phyloP scores from a whole-genome alignment of 257 asterid genomes.

The Verbascum thapsus region DNA sequence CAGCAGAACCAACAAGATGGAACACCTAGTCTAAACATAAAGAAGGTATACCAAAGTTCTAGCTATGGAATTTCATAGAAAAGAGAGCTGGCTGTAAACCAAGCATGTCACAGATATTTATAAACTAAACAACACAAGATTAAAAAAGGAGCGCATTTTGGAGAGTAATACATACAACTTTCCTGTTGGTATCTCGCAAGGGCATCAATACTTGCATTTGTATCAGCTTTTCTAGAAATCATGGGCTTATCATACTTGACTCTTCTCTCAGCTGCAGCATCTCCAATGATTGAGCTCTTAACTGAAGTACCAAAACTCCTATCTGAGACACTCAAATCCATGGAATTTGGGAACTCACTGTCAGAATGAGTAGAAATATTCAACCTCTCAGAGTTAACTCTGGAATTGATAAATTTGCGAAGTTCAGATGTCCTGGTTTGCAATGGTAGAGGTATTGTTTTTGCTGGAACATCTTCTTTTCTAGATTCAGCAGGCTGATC shows the following conservation, averaged over 20 bases:
- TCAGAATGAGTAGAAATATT: conserved; percentile 50
- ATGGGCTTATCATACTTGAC: conserved; percentile 50
- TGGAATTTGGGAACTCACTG: conserved; percentile 49
- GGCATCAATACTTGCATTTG: conserved; percentile 41
- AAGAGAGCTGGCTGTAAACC: conserved; percentile 15
- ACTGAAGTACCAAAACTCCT: conserved; percentile 44
- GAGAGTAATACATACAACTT: conserved; percentile 51
- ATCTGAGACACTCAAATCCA: conserved; percentile 50
- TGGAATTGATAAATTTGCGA: conserved; percentile 51
- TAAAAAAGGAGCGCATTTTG: conserved; percentile 22
- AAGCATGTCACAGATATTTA: conserved; percentile 8
- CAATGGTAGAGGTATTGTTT: conserved; percentile 55
- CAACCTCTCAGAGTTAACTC: conserved; percentile 61
- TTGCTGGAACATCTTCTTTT: conserved; percentile 74
- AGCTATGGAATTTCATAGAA: conserved; percentile 7
- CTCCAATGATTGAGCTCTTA: conserved; percentile 49
- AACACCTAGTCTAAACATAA: conserved; percentile 7
- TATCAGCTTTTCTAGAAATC: conserved; percentile 52
- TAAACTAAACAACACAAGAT: conserved; percentile 21
- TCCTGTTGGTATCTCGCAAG: conserved; percentile 52
- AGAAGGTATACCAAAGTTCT: conserved; percentile 23
- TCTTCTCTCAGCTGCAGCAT: conserved; percentile 47
- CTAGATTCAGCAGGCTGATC: conserved; percentile 76
- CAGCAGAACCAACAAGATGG: conserved; percentile 1
- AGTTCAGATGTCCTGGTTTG: conserved; percentile 69